A percentile compares a stretch with the other conserved stretches of the same genome.
phyloP scores from a whole-genome alignment of 1,284 basidiomycete genomes.

The Ustilago crameri region DNA sequence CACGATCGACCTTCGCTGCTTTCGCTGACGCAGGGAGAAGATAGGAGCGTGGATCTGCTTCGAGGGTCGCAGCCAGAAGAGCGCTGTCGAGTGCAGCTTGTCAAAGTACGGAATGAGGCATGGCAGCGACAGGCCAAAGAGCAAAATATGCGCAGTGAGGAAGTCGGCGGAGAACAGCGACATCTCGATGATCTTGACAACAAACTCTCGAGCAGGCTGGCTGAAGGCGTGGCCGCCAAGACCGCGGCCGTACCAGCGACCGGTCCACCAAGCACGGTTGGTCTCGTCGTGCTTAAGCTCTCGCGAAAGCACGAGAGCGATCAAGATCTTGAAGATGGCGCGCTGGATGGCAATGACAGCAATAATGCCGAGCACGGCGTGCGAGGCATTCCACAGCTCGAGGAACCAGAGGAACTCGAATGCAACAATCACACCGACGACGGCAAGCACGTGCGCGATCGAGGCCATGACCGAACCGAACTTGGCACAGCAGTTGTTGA shows the following conservation, averaged over 20 bases:
- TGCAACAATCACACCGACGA: slow-evolving; percentile 62
- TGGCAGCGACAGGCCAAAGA: slow-evolving; percentile 72
- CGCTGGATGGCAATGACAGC: slow-evolving; percentile 68
- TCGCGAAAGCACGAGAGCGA: slow-evolving; percentile 64
- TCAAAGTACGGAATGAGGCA: slow-evolving; percentile 62
- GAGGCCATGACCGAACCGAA: slow-evolving; percentile 67
- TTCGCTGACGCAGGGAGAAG: slow-evolving; percentile 72
- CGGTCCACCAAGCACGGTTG: slow-evolving; percentile 68
- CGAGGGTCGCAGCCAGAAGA: slow-evolving; percentile 71
- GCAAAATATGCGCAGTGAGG: slow-evolving; percentile 61
- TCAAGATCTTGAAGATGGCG: slow-evolving; percentile 68
- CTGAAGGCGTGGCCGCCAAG: slow-evolving; percentile 67
- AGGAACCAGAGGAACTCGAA: slow-evolving; percentile 81
- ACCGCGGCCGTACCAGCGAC: slow-evolving; percentile 67
- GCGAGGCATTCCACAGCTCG: slow-evolving; percentile 89
- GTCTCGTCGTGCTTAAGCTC: slow-evolving; percentile 69
- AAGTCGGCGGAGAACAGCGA: slow-evolving; percentile 65
- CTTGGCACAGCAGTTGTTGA: slow-evolving; percentile 75
- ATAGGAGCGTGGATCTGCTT: slow-evolving; percentile 81
- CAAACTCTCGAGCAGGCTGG: slow-evolving; percentile 67
- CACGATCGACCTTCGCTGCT: slow-evolving; percentile 66
- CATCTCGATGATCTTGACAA: slow-evolving; percentile 69
- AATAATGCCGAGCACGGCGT: slow-evolving; percentile 75
- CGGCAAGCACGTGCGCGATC: slow-evolving; percentile 65
- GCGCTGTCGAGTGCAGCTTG: slow-evolving; percentile 63